phyloP scores from a whole-genome alignment of 1,139 yeast species.

The Hansenula lynferdii region DNA sequence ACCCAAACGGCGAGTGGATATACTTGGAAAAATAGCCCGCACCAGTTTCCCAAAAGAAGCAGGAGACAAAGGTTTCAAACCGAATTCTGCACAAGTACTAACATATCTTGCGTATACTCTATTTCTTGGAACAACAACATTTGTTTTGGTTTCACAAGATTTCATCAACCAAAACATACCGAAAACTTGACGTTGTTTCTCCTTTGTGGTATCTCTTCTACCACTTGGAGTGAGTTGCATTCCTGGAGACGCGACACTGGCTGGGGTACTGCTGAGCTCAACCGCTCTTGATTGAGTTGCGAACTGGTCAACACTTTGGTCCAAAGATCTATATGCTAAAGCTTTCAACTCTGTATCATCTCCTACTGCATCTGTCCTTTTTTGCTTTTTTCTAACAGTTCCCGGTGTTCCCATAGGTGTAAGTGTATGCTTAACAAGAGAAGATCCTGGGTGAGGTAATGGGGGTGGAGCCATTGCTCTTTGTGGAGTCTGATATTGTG shows the following conservation, averaged over 20 bases:
- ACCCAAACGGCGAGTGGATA: constrained; percentile 82
- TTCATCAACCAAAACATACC: constrained; percentile 33
- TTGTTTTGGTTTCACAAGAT: constrained; percentile 58
- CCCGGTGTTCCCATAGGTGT: background rate
- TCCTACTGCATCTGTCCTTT: background rate
- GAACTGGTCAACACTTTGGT: background rate
- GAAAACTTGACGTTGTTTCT: constrained; percentile 2
- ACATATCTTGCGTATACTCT: constrained; percentile 79
- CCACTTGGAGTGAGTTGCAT: background rate
- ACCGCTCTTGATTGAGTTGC: background rate
- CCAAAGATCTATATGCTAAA: background rate
- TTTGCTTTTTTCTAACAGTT: background rate
- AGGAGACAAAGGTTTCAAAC: constrained; percentile 70
- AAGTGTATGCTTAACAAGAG: background rate
- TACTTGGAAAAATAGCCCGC: constrained; percentile 63
- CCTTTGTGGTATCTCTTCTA: background rate
- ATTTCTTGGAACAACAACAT: constrained; percentile 80
- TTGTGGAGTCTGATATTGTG: background rate
- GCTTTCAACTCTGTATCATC: constrained; percentile 1
- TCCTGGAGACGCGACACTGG: background rate
- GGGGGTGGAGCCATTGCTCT: constrained; percentile 1
- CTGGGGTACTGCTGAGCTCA: background rate
- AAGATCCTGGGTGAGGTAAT: background rate
- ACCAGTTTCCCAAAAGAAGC: constrained; percentile 88
- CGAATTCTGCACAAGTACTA: constrained; percentile 62